Percentiles rank a stretch among this genome's conserved stretches.
Conservation (phyloP, 805 yeast species). For the Saccharomycopsis capsularis region DNA sequence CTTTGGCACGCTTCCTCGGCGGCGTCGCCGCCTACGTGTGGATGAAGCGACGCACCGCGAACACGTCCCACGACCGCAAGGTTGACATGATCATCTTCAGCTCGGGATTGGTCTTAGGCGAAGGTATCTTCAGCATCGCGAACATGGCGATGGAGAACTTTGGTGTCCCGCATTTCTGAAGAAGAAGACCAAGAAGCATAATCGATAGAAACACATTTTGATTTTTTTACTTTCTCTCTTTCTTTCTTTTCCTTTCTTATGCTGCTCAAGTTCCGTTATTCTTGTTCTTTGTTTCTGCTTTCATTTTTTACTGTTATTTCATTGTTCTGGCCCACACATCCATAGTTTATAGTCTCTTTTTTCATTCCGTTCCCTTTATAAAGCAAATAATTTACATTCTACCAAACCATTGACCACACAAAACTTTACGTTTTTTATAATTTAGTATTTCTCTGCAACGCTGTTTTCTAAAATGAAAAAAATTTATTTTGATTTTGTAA, state of each 20-base stretch:
- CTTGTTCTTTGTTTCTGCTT: neutral
- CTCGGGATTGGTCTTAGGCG: slow-evolving; percentile 89
- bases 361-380: too few species aligned
- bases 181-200: neutral
- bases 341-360: too few species aligned
- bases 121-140: slow-evolving; percentile 79
- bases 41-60: slow-evolving; percentile 35
- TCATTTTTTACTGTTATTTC: too few species aligned
- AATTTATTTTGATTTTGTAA: too few species aligned
- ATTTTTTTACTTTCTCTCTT: neutral
- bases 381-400: too few species aligned
- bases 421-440: too few species aligned
- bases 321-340: too few species aligned
- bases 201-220: too few species aligned
- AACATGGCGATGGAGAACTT: slow-evolving; percentile 72
- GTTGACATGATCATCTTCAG: slow-evolving; percentile 81
- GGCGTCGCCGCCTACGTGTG: slow-evolving; percentile 63
- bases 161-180: slow-evolving; percentile 51
- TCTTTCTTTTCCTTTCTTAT: neutral
- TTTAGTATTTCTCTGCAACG: too few species aligned
- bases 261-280: neutral
- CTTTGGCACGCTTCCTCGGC: slow-evolving; percentile 87
- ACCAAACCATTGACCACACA: too few species aligned
- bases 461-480: too few species aligned
- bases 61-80: slow-evolving; percentile 39